Evolutionary conservation across 345 rosid genomes (phyloP).

Genomic region (Lumnitzera littorea): DNA sequence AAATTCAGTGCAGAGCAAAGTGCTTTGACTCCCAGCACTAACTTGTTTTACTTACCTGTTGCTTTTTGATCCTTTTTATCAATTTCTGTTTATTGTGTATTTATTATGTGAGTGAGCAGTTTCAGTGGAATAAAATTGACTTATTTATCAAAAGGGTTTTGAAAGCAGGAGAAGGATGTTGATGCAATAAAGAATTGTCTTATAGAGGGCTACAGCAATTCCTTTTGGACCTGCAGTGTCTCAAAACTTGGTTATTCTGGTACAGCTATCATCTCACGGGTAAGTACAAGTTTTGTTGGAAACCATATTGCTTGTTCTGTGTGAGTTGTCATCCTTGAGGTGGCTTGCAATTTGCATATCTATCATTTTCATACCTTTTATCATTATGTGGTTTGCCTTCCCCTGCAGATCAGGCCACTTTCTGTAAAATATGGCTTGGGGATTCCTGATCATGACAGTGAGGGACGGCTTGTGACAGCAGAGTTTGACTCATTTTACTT

Average conservation of each 20-base stretch:
- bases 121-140: too few relatives aligned
- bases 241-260: constrained; percentile 97
- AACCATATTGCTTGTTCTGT: neutral
- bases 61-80: too few relatives aligned
- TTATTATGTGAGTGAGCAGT: too few relatives aligned
- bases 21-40: too few relatives aligned
- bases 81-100: too few relatives aligned
- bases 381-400: constrained; percentile 1
- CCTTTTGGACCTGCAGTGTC: constrained; percentile 89
- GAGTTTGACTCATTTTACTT: constrained; percentile 84
- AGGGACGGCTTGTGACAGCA: constrained; percentile 83
- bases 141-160: neutral
- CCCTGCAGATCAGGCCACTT: constrained; percentile 75
- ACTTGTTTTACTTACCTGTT: too few relatives aligned
- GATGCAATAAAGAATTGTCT: constrained; percentile 56
- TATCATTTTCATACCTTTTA: neutral
- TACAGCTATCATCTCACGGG: constrained; percentile 89
- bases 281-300: constrained; percentile 18
- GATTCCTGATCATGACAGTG: constrained; percentile 69
- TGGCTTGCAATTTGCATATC: neutral
- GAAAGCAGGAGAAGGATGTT: constrained; percentile 73
- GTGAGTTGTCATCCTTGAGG: neutral
- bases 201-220: constrained; percentile 64
- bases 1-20: too few relatives aligned
- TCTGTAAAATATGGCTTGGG: constrained; percentile 78